These are phyloP conservation scores for Gymnopilus dilepis DNA, from an alignment of 768 basidiomycete species.

Conservation along the genomic window DNA sequence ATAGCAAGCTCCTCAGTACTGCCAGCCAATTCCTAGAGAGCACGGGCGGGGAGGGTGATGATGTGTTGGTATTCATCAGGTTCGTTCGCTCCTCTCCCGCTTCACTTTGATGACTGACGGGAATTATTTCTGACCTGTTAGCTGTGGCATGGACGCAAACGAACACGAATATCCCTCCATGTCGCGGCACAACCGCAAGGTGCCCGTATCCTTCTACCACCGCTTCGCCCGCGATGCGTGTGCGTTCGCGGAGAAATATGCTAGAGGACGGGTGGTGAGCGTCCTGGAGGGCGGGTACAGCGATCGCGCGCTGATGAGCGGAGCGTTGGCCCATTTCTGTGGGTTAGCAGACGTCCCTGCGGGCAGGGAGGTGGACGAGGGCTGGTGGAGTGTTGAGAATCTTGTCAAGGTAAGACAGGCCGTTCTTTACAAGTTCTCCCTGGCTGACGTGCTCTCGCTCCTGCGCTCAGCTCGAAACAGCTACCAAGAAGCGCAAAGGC, in stretches of 20 bases:
- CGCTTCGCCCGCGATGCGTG: slow-evolving; percentile 79
- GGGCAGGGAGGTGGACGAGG: slow-evolving; percentile 40
- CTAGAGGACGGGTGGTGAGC: slow-evolving; percentile 76
- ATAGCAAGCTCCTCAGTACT: slow-evolving; percentile 62
- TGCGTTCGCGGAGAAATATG: slow-evolving; percentile 65
- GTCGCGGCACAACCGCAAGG: slow-evolving; percentile 91
- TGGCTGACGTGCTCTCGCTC: background rate
- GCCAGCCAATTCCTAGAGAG: slow-evolving; percentile 73
- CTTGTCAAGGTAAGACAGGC: slow-evolving; percentile 55
- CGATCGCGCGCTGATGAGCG: slow-evolving; percentile 85
- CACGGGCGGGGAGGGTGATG: slow-evolving; percentile 68
- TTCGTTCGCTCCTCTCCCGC: slow-evolving; percentile 31
- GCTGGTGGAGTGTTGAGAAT: slow-evolving; percentile 73
- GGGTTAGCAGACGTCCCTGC: slow-evolving; percentile 58
- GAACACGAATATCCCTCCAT: slow-evolving; percentile 91
- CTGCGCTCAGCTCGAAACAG: slow-evolving; percentile 61
- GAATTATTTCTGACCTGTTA: slow-evolving; percentile 36
- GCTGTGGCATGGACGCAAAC: slow-evolving; percentile 94
- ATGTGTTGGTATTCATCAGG: slow-evolving; percentile 90
- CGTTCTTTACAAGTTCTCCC: background rate
- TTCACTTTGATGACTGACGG: no score
- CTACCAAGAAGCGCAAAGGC: slow-evolving; percentile 62
- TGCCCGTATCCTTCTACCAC: slow-evolving; percentile 85
- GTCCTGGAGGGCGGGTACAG: slow-evolving; percentile 97
- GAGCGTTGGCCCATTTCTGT: slow-evolving; percentile 78